phyloP scores from a whole-genome alignment of 2,329 filamentous ascomycete species.

The Alternaria angustiovoidea region DNA sequence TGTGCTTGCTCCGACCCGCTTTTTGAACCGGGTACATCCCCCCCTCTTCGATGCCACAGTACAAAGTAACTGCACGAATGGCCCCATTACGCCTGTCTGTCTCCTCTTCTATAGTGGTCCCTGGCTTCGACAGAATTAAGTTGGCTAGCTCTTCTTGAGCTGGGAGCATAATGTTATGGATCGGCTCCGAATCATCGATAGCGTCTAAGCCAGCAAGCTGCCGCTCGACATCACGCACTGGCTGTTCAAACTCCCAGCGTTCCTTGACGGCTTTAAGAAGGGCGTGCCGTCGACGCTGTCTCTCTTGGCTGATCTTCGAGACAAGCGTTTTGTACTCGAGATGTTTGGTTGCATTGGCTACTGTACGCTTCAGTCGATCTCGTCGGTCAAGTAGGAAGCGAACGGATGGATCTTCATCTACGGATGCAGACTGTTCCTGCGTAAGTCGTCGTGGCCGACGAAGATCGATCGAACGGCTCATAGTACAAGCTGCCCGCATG shows the following conservation, averaged over 20 bases:
- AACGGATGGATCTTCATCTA: conserved; percentile 23
- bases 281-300: conserved; percentile 8
- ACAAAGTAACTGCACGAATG: conserved; percentile 13
- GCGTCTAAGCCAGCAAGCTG: conserved; percentile 24
- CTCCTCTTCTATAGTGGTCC: conserved; percentile 12
- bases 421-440: conserved; percentile 21
- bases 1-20: background rate
- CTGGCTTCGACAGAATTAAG: background rate
- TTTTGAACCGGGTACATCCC: conserved; percentile 1
- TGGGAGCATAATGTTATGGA: conserved; percentile 9
- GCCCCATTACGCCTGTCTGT: conserved; percentile 4
- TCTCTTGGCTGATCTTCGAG: conserved; percentile 21
- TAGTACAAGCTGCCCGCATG: conserved; percentile 28
- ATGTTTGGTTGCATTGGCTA: conserved; percentile 22
- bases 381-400: conserved; percentile 14
- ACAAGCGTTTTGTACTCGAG: conserved; percentile 24
- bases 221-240: conserved; percentile 23
- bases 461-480: conserved; percentile 26
- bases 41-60: conserved; percentile 21
- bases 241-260: conserved; percentile 18
- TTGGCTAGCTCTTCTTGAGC: conserved; percentile 13
- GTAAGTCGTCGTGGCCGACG: conserved; percentile 22
- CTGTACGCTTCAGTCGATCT: conserved; percentile 21
- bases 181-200: conserved; percentile 12
- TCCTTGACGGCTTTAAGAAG: conserved; percentile 5